Evolutionary conservation across 2,329 filamentous ascomycete genomes (phyloP), one percentile per base, ranked within the genome.

Genomic region (Phialophora expanda): DNA sequence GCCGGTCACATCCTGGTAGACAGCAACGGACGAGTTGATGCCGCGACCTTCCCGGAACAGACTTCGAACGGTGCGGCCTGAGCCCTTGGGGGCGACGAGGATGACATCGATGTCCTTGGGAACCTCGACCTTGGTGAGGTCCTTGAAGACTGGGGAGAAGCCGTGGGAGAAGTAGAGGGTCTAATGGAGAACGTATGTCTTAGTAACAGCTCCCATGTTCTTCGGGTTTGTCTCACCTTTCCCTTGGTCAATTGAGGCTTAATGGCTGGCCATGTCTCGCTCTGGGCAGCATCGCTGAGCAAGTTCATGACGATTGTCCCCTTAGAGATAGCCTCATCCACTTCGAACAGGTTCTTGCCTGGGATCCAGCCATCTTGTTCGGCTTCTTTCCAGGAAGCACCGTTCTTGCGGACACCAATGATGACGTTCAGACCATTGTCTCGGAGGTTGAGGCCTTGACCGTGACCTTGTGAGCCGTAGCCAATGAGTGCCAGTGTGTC

Each of bases 151-250:
- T 79, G 95, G 95, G 71, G 95, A 98, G 91, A 99, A 99, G 78
- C 95, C 95, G 89, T 99, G 95, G 75, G 95, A 98, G 89, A 99
- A 99, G 90, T 99, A 99, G 75, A 99, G 92, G 69, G 95, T 99
- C 94, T 95, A 65, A 44, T n/a, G 14, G 3, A 51, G 48, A 20
- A 7, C 17, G 7, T n/a, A 44, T 20, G 8, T 32, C 17, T 44
- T 30, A 59, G 12, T 7, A 44, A 24, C 28, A 59, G 24, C 56
- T 32, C 44, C 20, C 5, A 9, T 14, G n/a, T 20, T n/a, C n/a
- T 22, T 20, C 26, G 17, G n/a, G 56, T 6, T 50, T 50, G 28
- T 44, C 86, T 73, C 83, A 93, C 92, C 91, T 99, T 99, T 86
- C 92, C 95, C 91, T 98, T 94, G 83, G 90, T 93, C 78, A 99